phyloP scores from a whole-genome alignment of 495 filamentous ascomycete species.

The Friedmanniomyces simplex region DNA sequence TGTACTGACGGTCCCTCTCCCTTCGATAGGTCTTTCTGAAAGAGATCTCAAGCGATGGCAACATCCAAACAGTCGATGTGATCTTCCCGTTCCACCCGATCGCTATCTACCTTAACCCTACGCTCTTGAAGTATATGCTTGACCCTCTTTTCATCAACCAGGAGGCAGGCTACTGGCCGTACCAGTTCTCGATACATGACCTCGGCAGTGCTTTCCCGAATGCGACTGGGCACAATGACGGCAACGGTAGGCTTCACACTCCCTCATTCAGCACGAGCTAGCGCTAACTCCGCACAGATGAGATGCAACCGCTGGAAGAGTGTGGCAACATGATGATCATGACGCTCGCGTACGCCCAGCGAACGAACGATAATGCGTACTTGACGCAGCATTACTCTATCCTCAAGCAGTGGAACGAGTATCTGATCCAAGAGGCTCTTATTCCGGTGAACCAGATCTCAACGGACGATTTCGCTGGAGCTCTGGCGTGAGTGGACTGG shows the following conservation, averaged over 20 bases:
- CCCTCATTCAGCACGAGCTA: not conserved
- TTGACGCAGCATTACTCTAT: conserved; percentile 30
- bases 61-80: conserved; percentile 33
- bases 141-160: conserved; percentile 23
- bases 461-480: conserved; percentile 33
- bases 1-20: no score
- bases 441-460: conserved; percentile 29
- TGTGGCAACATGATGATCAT: conserved; percentile 35
- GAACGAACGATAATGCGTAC: conserved; percentile 37
- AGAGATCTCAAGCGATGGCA: conserved; percentile 32
- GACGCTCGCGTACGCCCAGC: conserved; percentile 41
- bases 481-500: conserved; percentile 3
- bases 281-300: not conserved
- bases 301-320: conserved; percentile 32
- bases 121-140: conserved; percentile 23
- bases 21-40: conserved; percentile 26
- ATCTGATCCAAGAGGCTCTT: conserved; percentile 27
- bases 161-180: conserved; percentile 27
- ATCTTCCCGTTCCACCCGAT: conserved; percentile 32
- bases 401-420: conserved; percentile 30
- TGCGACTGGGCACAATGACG: conserved; percentile 27
- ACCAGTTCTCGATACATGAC: conserved; percentile 28
- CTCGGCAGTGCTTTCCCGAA: conserved; percentile 28
- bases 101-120: conserved; percentile 28
- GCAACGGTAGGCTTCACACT: conserved; percentile 5